Conservation (phyloP, 257 asterid species). For the Rubia yunnanensis region DNA sequence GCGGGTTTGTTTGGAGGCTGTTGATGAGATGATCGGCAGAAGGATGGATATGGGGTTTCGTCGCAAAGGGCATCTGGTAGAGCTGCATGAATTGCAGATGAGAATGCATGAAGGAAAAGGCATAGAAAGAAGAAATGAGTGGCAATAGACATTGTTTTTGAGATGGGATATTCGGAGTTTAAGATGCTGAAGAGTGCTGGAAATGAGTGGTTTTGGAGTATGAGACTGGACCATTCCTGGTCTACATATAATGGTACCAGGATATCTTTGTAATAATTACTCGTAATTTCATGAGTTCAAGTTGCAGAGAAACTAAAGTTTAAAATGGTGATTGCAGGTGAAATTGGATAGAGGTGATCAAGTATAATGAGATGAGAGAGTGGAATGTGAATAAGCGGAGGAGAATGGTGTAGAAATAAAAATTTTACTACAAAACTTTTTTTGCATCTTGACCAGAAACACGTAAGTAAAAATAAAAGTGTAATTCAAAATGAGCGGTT, state of each 20-base stretch:
- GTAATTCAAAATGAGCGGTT: no score
- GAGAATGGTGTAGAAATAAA: no score
- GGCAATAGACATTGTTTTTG: neutral
- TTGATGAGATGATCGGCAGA: slow-evolving; percentile 11
- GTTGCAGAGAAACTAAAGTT: no score
- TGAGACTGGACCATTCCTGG: neutral
- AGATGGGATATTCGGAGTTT: neutral
- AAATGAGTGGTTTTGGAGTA: neutral
- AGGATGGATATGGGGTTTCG: slow-evolving; percentile 18
- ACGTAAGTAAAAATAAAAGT: no score
- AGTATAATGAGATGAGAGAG: no score
- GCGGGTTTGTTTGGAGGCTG: slow-evolving; percentile 18
- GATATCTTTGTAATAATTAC: no score
- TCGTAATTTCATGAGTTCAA: no score
- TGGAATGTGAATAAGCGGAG: no score
- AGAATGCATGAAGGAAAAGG: neutral
- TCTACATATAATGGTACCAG: neutral
- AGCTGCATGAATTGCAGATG: slow-evolving; percentile 1
- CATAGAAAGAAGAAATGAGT: neutral
- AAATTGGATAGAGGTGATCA: no score
- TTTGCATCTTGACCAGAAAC: no score
- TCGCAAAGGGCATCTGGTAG: slow-evolving; percentile 17
- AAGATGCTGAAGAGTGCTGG: neutral
- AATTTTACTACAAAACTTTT: no score
- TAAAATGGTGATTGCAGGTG: no score